Evolutionary conservation across 2,329 filamentous ascomycete genomes (phyloP).

Genomic region (Trichoderma koningiopsis): DNA sequence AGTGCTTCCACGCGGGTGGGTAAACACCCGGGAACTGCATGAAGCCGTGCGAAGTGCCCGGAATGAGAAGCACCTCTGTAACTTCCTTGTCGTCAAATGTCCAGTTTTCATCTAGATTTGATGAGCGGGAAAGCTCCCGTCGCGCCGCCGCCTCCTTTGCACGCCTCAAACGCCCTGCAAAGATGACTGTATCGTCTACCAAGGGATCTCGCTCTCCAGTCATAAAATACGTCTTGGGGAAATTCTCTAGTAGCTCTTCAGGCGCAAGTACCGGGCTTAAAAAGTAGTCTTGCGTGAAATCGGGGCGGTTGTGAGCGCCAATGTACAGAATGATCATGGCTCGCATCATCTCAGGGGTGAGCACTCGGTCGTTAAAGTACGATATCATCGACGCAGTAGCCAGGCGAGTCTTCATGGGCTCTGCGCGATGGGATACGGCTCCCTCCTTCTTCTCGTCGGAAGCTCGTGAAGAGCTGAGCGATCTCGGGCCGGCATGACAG

Average conservation of each 20-base stretch:
- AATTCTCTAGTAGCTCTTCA: conserved; percentile 77
- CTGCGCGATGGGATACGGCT: conserved; percentile 53
- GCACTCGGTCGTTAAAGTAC: conserved; percentile 93
- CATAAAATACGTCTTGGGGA: conserved; percentile 91
- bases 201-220: conserved; percentile 94
- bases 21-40: conserved; percentile 88
- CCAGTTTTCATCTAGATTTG: conserved; percentile 23
- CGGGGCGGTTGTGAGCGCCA: conserved; percentile 87
- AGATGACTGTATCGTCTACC: conserved; percentile 96
- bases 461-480: conserved; percentile 32
- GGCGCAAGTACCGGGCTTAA: conserved; percentile 89
- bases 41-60: conserved; percentile 91
- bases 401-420: conserved; percentile 76
- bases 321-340: conserved; percentile 99
- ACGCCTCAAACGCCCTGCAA: conserved; percentile 83
- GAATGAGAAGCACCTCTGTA: conserved; percentile 78
- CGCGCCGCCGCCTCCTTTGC: conserved; percentile 62
- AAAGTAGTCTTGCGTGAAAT: conserved; percentile 89
- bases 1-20: conserved; percentile 86
- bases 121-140: conserved; percentile 23
- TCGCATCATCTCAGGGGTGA: conserved; percentile 97
- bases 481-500: conserved; percentile 50
- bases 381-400: conserved; percentile 97
- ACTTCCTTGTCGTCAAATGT: conserved; percentile 45
- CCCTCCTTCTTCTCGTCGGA: conserved; percentile 28